A percentile compares a stretch with the other conserved stretches of the same genome.
Evolutionary conservation across 495 filamentous ascomycete genomes (phyloP).

Genomic region (Thermothielavioides terrestris): DNA sequence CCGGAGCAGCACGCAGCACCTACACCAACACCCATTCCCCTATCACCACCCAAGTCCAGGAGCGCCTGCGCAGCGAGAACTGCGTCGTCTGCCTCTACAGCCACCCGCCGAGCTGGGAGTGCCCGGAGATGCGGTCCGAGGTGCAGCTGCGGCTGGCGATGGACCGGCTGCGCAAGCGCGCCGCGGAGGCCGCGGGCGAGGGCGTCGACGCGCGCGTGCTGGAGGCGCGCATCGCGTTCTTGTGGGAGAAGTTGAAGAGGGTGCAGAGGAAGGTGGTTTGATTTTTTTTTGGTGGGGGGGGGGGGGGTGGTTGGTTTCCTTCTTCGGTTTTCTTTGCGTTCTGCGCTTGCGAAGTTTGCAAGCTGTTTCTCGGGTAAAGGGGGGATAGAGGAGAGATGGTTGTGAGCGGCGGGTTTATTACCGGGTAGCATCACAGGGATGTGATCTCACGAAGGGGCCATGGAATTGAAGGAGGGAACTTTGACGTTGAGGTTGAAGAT

Average conservation of each 20-base stretch:
- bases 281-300: neutral
- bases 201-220: neutral
- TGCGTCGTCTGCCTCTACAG: constrained; percentile 27
- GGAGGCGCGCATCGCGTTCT: neutral
- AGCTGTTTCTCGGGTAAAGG: no score
- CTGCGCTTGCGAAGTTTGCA: no score
- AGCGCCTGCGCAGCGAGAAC: neutral
- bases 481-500: no score
- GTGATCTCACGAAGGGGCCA: no score
- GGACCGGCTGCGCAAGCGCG: constrained; percentile 10
- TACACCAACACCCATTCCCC: neutral
- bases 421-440: no score
- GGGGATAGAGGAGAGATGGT: no score
- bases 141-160: constrained; percentile 20
- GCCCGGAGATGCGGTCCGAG: constrained; percentile 27
- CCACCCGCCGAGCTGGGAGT: constrained; percentile 21
- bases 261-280: neutral
- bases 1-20: neutral
- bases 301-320: neutral
- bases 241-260: constrained; percentile 9
- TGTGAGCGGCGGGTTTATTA: no score
- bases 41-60: neutral
- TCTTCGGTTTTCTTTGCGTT: no score
- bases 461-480: no score
- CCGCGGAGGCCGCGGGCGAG: neutral